Percentiles rank a stretch among this genome's conserved stretches.
phyloP scores from a whole-genome alignment of 2,329 filamentous ascomycete species.

The Epichloe aotearoae region DNA sequence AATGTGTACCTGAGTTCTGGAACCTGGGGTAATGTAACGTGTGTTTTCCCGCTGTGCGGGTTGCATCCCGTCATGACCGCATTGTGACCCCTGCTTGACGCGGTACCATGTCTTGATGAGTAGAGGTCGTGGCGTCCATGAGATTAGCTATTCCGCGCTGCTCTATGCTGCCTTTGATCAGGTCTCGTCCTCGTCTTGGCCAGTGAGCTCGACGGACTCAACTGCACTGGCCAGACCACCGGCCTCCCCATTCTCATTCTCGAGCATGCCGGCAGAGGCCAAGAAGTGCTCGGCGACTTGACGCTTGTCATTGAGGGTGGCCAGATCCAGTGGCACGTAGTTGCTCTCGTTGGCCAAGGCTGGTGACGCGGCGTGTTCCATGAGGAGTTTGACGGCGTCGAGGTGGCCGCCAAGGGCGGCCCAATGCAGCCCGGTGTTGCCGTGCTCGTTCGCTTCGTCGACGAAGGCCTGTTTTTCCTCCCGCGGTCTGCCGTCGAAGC shows the following conservation, averaged over 20 bases:
- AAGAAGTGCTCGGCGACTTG: slow-evolving; percentile 51
- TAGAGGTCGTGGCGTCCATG: background rate
- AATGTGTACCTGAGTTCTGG: background rate
- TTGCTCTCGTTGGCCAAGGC: slow-evolving; percentile 71
- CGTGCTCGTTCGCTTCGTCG: slow-evolving; percentile 61
- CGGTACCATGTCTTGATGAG: background rate
- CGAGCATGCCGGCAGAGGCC: slow-evolving; percentile 32
- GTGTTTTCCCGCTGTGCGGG: background rate
- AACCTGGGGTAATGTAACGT: background rate
- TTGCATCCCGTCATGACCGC: background rate
- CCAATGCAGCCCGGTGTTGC: slow-evolving; percentile 91
- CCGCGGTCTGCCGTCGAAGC: slow-evolving; percentile 26
- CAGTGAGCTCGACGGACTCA: slow-evolving; percentile 25
- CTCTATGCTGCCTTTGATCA: slow-evolving; percentile 6
- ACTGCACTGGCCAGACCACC: slow-evolving; percentile 30
- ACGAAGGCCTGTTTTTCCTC: slow-evolving; percentile 39
- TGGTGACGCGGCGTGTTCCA: slow-evolving; percentile 65
- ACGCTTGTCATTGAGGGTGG: slow-evolving; percentile 55
- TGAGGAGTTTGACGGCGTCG: slow-evolving; percentile 60
- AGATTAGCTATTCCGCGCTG: background rate
- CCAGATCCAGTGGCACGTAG: slow-evolving; percentile 65
- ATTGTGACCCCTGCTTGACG: background rate
- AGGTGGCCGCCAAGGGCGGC: slow-evolving; percentile 83
- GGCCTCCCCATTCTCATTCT: slow-evolving; percentile 31
- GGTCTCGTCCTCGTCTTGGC: slow-evolving; percentile 14